Conservation (phyloP, 805 yeast genomes). For the Starmerella cellae region DNA sequence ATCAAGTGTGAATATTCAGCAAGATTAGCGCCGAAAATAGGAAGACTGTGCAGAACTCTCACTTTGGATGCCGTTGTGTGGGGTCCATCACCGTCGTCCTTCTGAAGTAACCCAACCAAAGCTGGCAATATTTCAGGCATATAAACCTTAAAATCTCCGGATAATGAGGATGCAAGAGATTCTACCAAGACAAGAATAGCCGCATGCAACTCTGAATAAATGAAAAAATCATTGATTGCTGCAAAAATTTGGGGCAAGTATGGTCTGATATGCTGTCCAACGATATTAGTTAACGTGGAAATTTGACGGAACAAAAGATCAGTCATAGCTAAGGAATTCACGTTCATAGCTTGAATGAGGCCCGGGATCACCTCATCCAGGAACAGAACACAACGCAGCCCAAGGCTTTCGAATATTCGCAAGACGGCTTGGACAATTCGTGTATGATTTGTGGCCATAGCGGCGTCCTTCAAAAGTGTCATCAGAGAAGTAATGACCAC, state of each 20-base stretch:
- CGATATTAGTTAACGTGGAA: conserved; percentile 64
- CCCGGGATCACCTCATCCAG: conserved; percentile 81
- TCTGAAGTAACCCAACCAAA: conserved; percentile 61
- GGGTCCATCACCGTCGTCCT: conserved; percentile 40
- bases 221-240: conserved; percentile 63
- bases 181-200: conserved; percentile 72
- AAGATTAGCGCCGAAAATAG: conserved; percentile 71
- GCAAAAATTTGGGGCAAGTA: conserved; percentile 62
- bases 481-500: conserved; percentile 79
- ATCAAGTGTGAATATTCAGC: conserved; percentile 81
- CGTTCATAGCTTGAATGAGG: conserved; percentile 67
- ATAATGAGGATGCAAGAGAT: conserved; percentile 70
- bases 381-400: conserved; percentile 80
- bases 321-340: conserved; percentile 54
- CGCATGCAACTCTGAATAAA: conserved; percentile 49
- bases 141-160: conserved; percentile 81
- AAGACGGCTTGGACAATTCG: conserved; percentile 89
- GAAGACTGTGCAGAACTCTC: conserved; percentile 68
- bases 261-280: conserved; percentile 80
- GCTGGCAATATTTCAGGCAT: conserved; percentile 66
- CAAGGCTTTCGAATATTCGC: conserved; percentile 79
- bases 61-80: conserved; percentile 32
- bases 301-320: conserved; percentile 85
- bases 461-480: conserved; percentile 72
- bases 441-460: conserved; percentile 75